Base-by-base conservation (phyloP, 2,329 filamentous ascomycete genomes). In the Ceratocystis destructans region DNA sequence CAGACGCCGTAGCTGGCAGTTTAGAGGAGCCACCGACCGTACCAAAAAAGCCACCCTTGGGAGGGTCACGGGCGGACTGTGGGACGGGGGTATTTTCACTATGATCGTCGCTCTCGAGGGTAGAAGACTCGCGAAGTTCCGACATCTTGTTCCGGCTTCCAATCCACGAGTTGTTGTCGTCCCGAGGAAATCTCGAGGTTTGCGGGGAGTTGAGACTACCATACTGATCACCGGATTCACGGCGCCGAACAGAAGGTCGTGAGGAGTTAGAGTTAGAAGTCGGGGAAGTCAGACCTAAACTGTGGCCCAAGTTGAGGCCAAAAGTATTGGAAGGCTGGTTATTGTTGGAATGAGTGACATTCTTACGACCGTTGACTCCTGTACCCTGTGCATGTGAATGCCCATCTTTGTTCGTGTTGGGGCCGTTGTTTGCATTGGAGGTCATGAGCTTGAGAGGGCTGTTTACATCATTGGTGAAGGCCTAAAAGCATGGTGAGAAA, bases 381-480 rank as follows among this genome's bases (percentile, higher is more conserved):
- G 82, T 74, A 76, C 82, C 75, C 74, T 82, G 74, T 41, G 62
- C 57, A 57, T 65, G 64, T 61, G 33, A 59, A 59, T 59, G 64
- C 48, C 25, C 53, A 20, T 68, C 66, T 55, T 68, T 68, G 48
- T 62, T 63, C 12, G 64, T 33, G 20, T 45, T 46, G 48, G 46
- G n/a, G 28, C 50, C 53, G 68, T 89, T 93, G 72, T 89, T 87
- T 41, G 85, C 53, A 22, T 61, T 46, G n/a, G 41, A 83, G 22
- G 89, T 89, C 7, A 89, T 88, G 76, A 97, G 97, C 71, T 96
- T 79, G 44, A 91, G 88, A 45, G 94, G 96, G 61, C 66, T 68
- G 75, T 97, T 99, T 73, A 99, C 91, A 70, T 95, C 94, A 63
- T 83, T 84, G 63, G 85, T 77, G 76, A 96, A 96, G 69, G 88